Base-by-base conservation (phyloP, 2,329 filamentous ascomycete genomes). In the Geosmithia morbida region DNA sequence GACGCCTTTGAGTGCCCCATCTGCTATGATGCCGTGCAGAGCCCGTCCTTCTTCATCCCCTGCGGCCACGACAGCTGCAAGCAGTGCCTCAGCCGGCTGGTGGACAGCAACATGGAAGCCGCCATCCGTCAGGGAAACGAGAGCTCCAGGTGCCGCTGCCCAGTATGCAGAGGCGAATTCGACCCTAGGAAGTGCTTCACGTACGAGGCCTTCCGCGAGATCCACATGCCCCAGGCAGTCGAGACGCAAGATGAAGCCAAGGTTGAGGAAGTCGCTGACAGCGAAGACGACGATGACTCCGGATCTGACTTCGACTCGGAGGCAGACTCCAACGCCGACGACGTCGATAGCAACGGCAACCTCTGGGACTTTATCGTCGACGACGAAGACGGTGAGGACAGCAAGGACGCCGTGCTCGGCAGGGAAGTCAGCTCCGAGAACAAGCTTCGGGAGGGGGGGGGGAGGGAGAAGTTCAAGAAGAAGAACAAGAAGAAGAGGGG, bases 21-120 rank as follows among this genome's bases (percentile, higher is more conserved):
- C 18, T 95, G 88, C 60, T 81, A 85, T 49, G 88, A 95, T 56
- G 79, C 71, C 2, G 77, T 83, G 7, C 70, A 75, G 14, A 88
- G 89, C 51, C 85, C 86, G 0, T 76, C 76, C 2, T 85, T 94
- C 52, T 83, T 89, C 60, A 71, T 87, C 46, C 87, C 87, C 1
- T 95, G 88, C 57, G 88, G 88, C 2, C 88, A 95, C 57, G 78
- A 82, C 50, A 79, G 80, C 20, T 95, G 88, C 61, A 67, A 74
- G 1, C 83, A 88, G 51, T 95, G 88, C 58, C 80, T 92, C 51
- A 72, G 77, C 6, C 77, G 74, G 48, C 72, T 94, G 44, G 71
- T 72, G 0, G 85, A 87, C 51, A 78, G 66, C 42, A 63, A 80
- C 3, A 64, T 71, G 2, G 66, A 70, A 47, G 68, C 67, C 16